These are phyloP conservation scores for Sporothrix luriei DNA, from an alignment of 2,329 filamentous ascomycete species.

Conservation along the genomic window DNA sequence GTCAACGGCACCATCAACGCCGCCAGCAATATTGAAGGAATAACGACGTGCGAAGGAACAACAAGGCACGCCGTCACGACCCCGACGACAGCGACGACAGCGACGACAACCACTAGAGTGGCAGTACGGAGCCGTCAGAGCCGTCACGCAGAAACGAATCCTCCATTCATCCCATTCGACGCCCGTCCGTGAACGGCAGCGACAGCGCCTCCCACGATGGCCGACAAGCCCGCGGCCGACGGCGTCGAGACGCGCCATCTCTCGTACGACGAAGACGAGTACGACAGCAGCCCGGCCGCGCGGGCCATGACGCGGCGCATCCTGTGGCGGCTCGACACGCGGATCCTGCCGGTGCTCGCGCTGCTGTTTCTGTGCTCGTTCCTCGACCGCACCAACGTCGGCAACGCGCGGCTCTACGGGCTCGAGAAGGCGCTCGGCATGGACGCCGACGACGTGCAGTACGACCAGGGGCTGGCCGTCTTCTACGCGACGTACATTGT, in stretches of 20 bases:
- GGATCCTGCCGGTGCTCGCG: constrained; percentile 64
- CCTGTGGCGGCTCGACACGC: constrained; percentile 59
- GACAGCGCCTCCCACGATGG: constrained; percentile 5
- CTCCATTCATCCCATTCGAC: not conserved
- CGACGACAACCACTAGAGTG: not conserved
- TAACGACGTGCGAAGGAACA: too few relatives aligned
- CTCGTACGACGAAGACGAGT: not conserved
- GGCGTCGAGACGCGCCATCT: constrained; percentile 13
- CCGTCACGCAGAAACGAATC: too few relatives aligned
- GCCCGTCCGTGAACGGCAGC: not conserved
- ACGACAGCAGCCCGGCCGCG: not conserved
- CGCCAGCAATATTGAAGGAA: too few relatives aligned
- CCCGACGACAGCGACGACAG: not conserved
- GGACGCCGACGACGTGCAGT: constrained; percentile 61
- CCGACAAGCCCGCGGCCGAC: constrained; percentile 43
- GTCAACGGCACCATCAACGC: too few relatives aligned
- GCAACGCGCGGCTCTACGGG: constrained; percentile 68
- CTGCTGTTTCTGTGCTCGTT: constrained; percentile 67
- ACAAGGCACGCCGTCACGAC: too few relatives aligned
- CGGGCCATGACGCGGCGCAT: constrained; percentile 47
- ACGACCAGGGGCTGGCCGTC: constrained; percentile 64
- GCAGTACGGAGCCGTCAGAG: not conserved
- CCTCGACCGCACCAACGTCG: constrained; percentile 71
- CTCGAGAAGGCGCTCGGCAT: constrained; percentile 62
- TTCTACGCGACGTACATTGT: constrained; percentile 67